Evolutionary conservation across 1,284 basidiomycete species (phyloP).

Genomic region (Apiotrichum montevideense): DNA sequence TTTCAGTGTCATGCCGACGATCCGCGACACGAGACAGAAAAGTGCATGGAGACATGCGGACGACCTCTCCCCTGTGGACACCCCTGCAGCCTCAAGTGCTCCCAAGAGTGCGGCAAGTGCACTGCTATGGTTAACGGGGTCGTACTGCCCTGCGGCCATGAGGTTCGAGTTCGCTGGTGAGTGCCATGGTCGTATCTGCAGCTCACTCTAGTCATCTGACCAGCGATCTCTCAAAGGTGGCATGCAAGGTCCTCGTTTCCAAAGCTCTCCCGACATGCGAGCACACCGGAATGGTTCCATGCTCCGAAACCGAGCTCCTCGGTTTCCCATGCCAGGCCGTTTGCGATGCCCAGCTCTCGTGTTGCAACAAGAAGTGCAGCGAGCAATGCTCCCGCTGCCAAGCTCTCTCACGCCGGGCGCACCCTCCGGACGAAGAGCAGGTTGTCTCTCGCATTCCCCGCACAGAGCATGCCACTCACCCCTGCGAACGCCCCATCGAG

Average conservation of each 20-base stretch:
- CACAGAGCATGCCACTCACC: neutral
- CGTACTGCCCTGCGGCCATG: conserved; percentile 52
- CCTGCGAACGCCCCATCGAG: neutral
- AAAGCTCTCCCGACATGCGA: conserved; percentile 57
- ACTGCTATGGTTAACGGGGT: conserved; percentile 37
- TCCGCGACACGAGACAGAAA: conserved; percentile 52
- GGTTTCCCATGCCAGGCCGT: conserved; percentile 47
- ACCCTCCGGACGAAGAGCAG: neutral
- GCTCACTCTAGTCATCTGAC: too few relatives aligned
- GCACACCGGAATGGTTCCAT: conserved; percentile 52
- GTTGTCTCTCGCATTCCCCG: neutral
- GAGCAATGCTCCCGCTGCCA: conserved; percentile 60
- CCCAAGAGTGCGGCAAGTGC: too few relatives aligned
- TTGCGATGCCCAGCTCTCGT: conserved; percentile 53
- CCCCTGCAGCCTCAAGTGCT: too few relatives aligned
- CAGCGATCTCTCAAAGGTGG: too few relatives aligned
- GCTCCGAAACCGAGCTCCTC: conserved; percentile 49
- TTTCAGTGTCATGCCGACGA: conserved; percentile 63
- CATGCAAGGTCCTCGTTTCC: too few relatives aligned
- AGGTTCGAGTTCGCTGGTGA: too few relatives aligned
- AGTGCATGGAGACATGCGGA: conserved; percentile 41
- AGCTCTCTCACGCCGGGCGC: conserved; percentile 10
- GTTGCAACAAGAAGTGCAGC: conserved; percentile 56
- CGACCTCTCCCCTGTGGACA: too few relatives aligned
- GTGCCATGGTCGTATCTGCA: too few relatives aligned